Evolutionary conservation across 768 basidiomycete genomes (phyloP).

Genomic region (Naganishia vaughanmartiniae): DNA sequence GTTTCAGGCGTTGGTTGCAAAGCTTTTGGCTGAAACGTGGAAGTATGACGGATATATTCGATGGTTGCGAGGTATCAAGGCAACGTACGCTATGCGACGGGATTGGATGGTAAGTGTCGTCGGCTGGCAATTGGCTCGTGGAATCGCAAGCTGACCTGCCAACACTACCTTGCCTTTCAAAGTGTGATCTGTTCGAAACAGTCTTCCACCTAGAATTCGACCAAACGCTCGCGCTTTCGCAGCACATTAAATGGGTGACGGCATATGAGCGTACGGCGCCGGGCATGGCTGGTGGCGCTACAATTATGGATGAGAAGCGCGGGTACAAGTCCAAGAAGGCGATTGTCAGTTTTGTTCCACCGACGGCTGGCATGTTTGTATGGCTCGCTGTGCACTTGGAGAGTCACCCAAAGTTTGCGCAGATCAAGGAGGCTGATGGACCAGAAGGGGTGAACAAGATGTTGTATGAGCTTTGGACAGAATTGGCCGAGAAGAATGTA

Average conservation of each 20-base stretch:
- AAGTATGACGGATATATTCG: slow-evolving; percentile 68
- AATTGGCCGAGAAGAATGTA: slow-evolving; percentile 54
- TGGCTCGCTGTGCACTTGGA: slow-evolving; percentile 68
- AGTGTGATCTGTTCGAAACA: slow-evolving; percentile 63
- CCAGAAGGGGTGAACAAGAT: slow-evolving; percentile 47
- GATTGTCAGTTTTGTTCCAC: slow-evolving; percentile 70
- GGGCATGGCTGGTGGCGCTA: slow-evolving; percentile 30
- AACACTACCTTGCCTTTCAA: slow-evolving; percentile 55
- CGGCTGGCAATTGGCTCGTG: neutral
- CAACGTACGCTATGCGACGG: slow-evolving; percentile 49
- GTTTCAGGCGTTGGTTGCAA: slow-evolving; percentile 59
- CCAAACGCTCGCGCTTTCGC: slow-evolving; percentile 35
- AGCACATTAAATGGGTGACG: slow-evolving; percentile 54
- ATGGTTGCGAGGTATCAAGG: slow-evolving; percentile 68
- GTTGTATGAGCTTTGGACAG: slow-evolving; percentile 61
- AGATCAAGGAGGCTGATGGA: slow-evolving; percentile 41
- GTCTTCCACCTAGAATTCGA: slow-evolving; percentile 62
- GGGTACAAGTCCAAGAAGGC: slow-evolving; percentile 41
- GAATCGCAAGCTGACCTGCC: neutral
- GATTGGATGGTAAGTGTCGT: slow-evolving; percentile 45
- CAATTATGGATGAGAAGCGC: slow-evolving; percentile 55
- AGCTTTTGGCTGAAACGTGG: slow-evolving; percentile 65
- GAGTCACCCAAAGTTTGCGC: slow-evolving; percentile 57
- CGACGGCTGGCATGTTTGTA: slow-evolving; percentile 75
- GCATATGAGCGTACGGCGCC: slow-evolving; percentile 54